Evolutionary conservation across 768 basidiomycete genomes (phyloP).

Genomic region (Nidularia sp.): DNA sequence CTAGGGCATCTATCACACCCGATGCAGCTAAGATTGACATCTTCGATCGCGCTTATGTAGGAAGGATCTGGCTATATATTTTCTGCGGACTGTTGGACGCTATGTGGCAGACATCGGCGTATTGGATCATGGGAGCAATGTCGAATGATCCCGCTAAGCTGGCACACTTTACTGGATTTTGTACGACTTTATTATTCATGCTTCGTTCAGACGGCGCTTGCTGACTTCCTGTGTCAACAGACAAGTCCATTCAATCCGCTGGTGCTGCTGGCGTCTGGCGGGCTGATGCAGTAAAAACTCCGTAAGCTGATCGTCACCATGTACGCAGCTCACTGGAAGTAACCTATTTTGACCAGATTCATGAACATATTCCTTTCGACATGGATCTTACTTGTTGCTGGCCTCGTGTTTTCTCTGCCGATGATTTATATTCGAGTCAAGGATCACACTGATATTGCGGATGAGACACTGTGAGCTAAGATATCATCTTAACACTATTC

Average conservation of each 20-base stretch:
- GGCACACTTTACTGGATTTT: conserved; percentile 78
- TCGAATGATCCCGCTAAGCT: conserved; percentile 78
- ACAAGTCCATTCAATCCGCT: conserved; percentile 75
- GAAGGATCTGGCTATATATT: conserved; percentile 59
- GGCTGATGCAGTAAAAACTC: conserved; percentile 55
- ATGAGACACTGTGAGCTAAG: conserved; percentile 46
- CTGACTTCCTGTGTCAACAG: conserved; percentile 18
- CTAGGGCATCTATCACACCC: conserved; percentile 42
- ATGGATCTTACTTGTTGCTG: conserved; percentile 63
- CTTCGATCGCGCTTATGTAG: conserved; percentile 47
- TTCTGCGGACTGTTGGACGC: conserved; percentile 74
- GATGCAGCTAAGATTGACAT: conserved; percentile 52
- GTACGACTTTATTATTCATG: conserved; percentile 35
- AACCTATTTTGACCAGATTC: conserved; percentile 27
- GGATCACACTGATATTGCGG: conserved; percentile 49
- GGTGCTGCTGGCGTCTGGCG: conserved; percentile 73
- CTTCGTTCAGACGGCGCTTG: neutral
- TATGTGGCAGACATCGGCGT: conserved; percentile 82
- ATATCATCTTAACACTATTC: neutral
- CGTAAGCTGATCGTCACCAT: conserved; percentile 38
- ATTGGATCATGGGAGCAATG: conserved; percentile 86
- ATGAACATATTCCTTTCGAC: conserved; percentile 74
- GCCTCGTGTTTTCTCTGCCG: conserved; percentile 63
- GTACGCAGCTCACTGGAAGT: neutral
- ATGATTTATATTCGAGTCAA: conserved; percentile 73